Evolutionary conservation across 306 rosid species (phyloP), one percentile per base, ranked within the genome.

Genomic region (Quercus wislizeni): DNA sequence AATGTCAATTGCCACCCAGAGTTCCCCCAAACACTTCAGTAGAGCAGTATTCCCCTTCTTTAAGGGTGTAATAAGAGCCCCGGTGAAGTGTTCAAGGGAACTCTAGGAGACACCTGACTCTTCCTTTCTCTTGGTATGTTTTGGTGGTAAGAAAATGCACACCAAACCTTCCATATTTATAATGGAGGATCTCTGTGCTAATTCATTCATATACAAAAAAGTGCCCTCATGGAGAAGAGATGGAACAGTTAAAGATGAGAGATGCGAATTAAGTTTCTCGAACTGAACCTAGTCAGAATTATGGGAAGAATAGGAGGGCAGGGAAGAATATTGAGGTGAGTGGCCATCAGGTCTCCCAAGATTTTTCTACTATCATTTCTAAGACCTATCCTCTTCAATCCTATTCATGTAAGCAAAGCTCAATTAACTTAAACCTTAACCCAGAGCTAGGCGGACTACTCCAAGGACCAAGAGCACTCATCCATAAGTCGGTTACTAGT

Each of bases 11-110:
- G 78, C 43, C 81, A 41, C 79, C 81, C 14, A 55, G 83, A 84
- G 86, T 82, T 87, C 88, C 88, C 81, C 80, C 86, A 84, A 84
- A 84, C 86, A 84, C 86, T 87, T 87, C 88, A 87, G 81, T 77
- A 77, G 49, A 67, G 27, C 21, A 70, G 46, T 49, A 65, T 65
- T 14, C 7, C 19, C 7, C 23, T 73, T 52, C 51, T 15, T 15
- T 49, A 35, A 49, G 11, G 75, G 54, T 38, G 54, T 43, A 6
- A 61, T 6, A 52, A 5, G 8, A 43, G 74, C 55, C 69, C 65
- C 71, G 73, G 38, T 77, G 89, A 88, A 88, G 89, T 81, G 89
- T 41, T 83, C 74, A 74, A 80, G 81, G 88, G 88, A 88, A 88
- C 86, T 81, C 81, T 77, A 81, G 82, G 86, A 49, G 52, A 75